Base-by-base conservation (phyloP, 1,139 yeast species). In the Magnusiomyces tetraspermus region DNA sequence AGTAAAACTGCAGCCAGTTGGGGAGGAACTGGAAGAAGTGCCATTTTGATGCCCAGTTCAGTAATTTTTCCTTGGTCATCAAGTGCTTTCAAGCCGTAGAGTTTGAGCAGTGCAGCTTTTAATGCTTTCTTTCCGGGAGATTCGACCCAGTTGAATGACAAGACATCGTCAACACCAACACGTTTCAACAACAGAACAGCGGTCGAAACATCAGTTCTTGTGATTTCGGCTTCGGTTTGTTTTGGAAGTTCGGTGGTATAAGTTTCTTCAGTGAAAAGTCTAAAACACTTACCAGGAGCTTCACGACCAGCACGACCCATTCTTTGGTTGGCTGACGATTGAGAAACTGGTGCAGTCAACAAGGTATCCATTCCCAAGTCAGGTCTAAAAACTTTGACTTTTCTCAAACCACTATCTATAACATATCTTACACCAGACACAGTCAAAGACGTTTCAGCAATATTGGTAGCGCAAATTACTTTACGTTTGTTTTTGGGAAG, bases 241-340 rank as follows among this genome's bases (percentile, higher is more conserved):
- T 74, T 72, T 0, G 86, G 83, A 45, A 94, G 71, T 22, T 65
- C 64, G 53, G 76, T 73, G 19, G 67, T 59, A 62, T 79, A 92
- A 48, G 85, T 83, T 1, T 71, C 66, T 62, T 90, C 97, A 53
- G 85, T 82, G 66, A 85, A 94, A 40, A 92, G 71, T 56, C 98
- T 73, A 67, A 77, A 92, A 42, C 95, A 89, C 67, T 90, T 92
- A 51, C 99, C 99, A 44, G 85, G 80, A 6, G 80, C 76, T 71
- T 92, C 97, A 79, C 99, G 87, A 60, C 99, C 99, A 28, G 98
- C 98, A 76, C 99, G 86, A 67, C 99, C 99, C 54, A 94, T 83
- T 69, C 99, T 76, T 71, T 92, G 99, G 46, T 85, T 79, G 0
- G 98, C 98, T 43, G 96, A 85, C 0, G 97, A 95, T 63, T 86